Conservation (phyloP, 164 flowering plant genomes). For the Protea cynaroides region DNA sequence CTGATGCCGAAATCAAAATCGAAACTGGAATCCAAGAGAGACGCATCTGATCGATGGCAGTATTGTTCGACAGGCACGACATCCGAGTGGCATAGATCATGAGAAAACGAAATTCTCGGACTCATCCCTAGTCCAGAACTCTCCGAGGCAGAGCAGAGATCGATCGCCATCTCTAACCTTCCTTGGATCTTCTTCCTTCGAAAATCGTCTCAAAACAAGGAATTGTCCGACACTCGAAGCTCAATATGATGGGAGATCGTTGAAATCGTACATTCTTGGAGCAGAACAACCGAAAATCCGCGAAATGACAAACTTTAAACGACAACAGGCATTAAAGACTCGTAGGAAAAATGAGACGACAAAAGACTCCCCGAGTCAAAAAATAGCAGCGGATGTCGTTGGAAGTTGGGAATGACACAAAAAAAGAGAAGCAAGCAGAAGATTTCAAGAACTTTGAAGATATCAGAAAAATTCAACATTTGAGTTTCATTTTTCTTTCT, state of each 20-base stretch:
- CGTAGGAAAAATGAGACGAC: neutral
- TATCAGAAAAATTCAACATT: too few relatives aligned
- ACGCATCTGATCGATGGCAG: constrained; percentile 23
- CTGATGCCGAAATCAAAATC: constrained; percentile 59
- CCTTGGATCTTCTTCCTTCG: neutral
- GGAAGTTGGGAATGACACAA: constrained; percentile 2
- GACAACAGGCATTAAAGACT: neutral
- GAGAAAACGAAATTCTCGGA: constrained; percentile 76
- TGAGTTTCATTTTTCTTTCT: too few relatives aligned
- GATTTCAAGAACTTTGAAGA: neutral
- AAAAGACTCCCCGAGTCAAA: neutral
- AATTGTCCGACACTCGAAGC: too few relatives aligned
- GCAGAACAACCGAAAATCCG: neutral
- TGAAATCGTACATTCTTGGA: neutral
- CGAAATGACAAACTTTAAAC: neutral
- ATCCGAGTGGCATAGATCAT: constrained; percentile 47
- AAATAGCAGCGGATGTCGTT: neutral
- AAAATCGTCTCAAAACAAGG: too few relatives aligned
- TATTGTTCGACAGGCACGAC: constrained; percentile 14
- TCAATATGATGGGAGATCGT: too few relatives aligned
- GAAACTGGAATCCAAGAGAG: constrained; percentile 28
- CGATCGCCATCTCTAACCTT: constrained; percentile 39
- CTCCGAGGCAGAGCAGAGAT: constrained; percentile 41
- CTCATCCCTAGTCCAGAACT: constrained; percentile 33
- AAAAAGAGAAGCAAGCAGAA: neutral